phyloP scores from a whole-genome alignment of 768 basidiomycete genomes.

The Kwoniella europaea region DNA sequence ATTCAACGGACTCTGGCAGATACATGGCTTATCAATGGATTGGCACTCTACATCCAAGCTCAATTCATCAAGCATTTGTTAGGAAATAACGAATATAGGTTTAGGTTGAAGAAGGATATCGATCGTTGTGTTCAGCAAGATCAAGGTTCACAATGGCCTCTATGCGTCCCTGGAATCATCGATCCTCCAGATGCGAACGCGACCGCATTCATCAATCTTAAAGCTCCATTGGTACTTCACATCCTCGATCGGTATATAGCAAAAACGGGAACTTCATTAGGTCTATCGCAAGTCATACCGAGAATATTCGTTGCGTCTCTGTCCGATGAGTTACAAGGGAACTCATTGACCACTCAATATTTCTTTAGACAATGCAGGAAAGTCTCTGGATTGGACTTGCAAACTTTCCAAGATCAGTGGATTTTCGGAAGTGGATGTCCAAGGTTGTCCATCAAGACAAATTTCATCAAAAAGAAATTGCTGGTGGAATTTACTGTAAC shows the following conservation, averaged over 20 bases:
- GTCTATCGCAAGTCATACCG: constrained; percentile 90
- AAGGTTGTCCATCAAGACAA: constrained; percentile 82
- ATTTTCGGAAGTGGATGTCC: constrained; percentile 97
- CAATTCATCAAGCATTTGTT: constrained; percentile 83
- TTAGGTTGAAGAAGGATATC: constrained; percentile 94
- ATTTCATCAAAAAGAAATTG: constrained; percentile 97
- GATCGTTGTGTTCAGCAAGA: constrained; percentile 86
- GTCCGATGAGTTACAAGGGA: constrained; percentile 81
- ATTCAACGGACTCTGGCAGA: constrained; percentile 91
- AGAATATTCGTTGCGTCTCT: constrained; percentile 93
- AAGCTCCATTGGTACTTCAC: constrained; percentile 92
- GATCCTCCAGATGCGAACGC: constrained; percentile 81
- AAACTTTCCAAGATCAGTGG: constrained; percentile 97
- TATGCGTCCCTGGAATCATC: constrained; percentile 83
- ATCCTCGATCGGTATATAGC: constrained; percentile 91
- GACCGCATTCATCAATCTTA: constrained; percentile 89
- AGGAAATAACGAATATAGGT: constrained; percentile 96
- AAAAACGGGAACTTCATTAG: constrained; percentile 92
- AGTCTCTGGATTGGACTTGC: constrained; percentile 74
- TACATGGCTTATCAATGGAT: constrained; percentile 93
- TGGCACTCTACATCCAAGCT: constrained; percentile 86
- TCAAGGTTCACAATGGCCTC: constrained; percentile 83
- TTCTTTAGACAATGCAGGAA: constrained; percentile 92
- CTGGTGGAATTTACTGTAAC: constrained; percentile 94
- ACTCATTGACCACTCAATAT: constrained; percentile 82